Evolutionary conservation across 2,329 filamentous ascomycete genomes (phyloP), one percentile per base, ranked within the genome.

Genomic region (Pseudopyrenochaeta lycopersici): DNA sequence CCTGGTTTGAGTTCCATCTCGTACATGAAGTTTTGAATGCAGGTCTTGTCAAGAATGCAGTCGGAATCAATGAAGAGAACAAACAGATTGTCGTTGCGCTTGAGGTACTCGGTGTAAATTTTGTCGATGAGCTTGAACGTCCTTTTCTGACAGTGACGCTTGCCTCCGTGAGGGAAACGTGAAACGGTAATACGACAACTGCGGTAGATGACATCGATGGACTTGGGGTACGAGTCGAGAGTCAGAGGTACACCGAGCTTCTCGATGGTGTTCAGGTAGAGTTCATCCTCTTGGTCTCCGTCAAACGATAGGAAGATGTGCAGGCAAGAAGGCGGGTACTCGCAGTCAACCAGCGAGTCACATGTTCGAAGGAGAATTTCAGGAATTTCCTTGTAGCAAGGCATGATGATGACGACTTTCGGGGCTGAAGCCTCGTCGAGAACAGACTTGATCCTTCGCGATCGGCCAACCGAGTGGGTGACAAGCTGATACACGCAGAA

Each of bases 1-100:
- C 93, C 93, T 1, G 94, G 94, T 75, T 94, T 97, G 56, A 98
- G 82, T 76, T 98, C 92, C 95, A 98, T 98, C 73, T 98, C 94
- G 76, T 95, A 97, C 80, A 98, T 91, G 77, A 98, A 98, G 75
- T 97, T 98, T 73, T 97, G 94, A 54, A 98, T 85, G 73, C 94
- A 98, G 35, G 93, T 87, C 53, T 88, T 86, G 79, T 98, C 94
- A 44, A 98, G 81, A 58, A 97, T 95, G 76, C 95, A 98, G 74
- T 98, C 94, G 0, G 93, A 97, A 78, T 98, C 94, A 72, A 98
- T 97, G 78, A 98, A 98, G 10, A 98, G 85, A 47, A 98, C 89
- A 74, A 98, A 98, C 0, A 98, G 81, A 66, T 98, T 91, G 76
- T 98, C 94, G 71, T 97, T 91, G 42, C 87, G 84, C 76, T 89